phyloP scores from a whole-genome alignment of 805 yeast genomes.

The Komagataella phaffii region DNA sequence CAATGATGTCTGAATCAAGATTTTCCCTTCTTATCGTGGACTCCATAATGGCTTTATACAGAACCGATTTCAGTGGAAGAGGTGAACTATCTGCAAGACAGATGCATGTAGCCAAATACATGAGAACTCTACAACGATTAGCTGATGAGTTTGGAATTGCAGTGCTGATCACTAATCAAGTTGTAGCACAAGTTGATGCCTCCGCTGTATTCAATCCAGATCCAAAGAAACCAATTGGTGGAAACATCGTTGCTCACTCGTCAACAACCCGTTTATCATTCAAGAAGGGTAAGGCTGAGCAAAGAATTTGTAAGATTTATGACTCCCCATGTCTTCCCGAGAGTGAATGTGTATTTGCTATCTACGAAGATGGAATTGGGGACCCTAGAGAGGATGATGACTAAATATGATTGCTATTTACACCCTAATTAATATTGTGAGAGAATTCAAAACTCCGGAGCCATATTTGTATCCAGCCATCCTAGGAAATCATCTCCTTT shows the following conservation, averaged over 20 bases:
- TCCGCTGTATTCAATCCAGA: conserved; percentile 83
- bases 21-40: conserved; percentile 89
- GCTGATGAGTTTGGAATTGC: conserved; percentile 99
- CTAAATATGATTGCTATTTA: neutral
- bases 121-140: conserved; percentile 81
- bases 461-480: conserved; percentile 81
- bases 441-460: conserved; percentile 34
- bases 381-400: conserved; percentile 78
- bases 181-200: conserved; percentile 94
- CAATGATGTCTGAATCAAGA: conserved; percentile 91
- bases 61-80: conserved; percentile 91
- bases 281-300: conserved; percentile 84
- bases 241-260: conserved; percentile 93
- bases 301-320: conserved; percentile 85
- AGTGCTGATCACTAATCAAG: conserved; percentile 90
- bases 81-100: conserved; percentile 95
- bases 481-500: conserved; percentile 83
- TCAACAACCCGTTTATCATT: conserved; percentile 88
- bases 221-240: conserved; percentile 97
- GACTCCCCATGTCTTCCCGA: conserved; percentile 97
- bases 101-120: conserved; percentile 82
- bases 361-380: conserved; percentile 93
- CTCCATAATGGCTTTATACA: conserved; percentile 89
- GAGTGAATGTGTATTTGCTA: conserved; percentile 88
- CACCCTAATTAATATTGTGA: neutral